Conservation (phyloP, 108 stramenopile genomes). For the Nannochloropsis salina region DNA sequence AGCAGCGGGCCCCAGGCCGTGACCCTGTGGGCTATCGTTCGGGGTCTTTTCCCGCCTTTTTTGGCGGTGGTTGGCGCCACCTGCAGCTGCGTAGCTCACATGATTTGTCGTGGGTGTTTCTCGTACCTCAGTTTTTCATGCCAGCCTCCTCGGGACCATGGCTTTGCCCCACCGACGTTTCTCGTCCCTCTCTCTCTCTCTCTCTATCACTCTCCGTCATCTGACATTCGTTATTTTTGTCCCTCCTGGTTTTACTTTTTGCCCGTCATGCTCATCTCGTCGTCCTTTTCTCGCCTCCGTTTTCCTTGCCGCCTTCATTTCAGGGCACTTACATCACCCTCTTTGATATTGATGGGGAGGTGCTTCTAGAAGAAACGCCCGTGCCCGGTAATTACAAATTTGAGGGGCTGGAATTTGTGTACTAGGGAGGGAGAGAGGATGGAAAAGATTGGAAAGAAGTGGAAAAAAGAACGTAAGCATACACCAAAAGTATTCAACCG, state of each 20-base stretch:
- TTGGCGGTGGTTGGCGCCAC: too few relatives aligned
- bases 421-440: neutral
- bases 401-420: slow-evolving; percentile 87
- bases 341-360: slow-evolving; percentile 78
- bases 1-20: neutral
- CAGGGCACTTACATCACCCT: slow-evolving; percentile 83
- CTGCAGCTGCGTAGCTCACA: too few relatives aligned
- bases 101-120: too few relatives aligned
- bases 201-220: neutral
- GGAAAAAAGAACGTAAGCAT: neutral
- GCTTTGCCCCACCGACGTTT: neutral
- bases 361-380: slow-evolving; percentile 77
- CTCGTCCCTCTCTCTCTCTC: neutral
- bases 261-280: too few relatives aligned
- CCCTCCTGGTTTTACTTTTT: too few relatives aligned
- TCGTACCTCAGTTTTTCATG: too few relatives aligned
- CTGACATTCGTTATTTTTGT: too few relatives aligned
- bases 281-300: too few relatives aligned
- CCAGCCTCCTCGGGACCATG: too few relatives aligned
- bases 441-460: neutral
- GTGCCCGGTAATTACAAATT: slow-evolving; percentile 71
- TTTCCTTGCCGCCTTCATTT: slow-evolving; percentile 45
- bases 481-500: too few relatives aligned
- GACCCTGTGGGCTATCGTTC: too few relatives aligned
- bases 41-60: too few relatives aligned